Evolutionary conservation across 768 basidiomycete species (phyloP).

Genomic region (Pulveroboletus sp.): DNA sequence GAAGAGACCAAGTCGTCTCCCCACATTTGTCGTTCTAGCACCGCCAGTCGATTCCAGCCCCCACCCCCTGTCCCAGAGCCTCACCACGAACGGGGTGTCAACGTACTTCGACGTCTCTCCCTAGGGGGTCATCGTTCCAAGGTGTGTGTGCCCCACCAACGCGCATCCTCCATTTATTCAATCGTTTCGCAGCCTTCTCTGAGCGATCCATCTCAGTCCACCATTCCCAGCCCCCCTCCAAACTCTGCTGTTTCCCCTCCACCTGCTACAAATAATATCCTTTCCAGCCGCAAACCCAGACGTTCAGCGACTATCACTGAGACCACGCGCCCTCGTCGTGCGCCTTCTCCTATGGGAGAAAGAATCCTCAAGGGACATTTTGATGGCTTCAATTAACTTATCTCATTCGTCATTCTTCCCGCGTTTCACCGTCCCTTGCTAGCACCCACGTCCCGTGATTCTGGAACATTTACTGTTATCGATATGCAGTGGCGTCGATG

Average conservation of each 20-base stretch:
- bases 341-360: constrained; percentile 89
- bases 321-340: constrained; percentile 52
- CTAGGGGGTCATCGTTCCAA: constrained; percentile 56
- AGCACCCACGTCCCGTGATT: constrained; percentile 6
- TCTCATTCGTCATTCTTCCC: constrained; percentile 1
- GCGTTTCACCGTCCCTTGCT: background rate
- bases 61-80: constrained; percentile 43
- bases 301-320: constrained; percentile 61
- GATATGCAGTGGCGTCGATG: constrained; percentile 9
- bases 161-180: background rate
- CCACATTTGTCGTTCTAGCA: constrained; percentile 64
- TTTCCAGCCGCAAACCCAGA: constrained; percentile 37
- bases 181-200: constrained; percentile 7
- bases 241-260: constrained; percentile 44
- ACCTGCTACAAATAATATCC: constrained; percentile 7
- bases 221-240: constrained; percentile 47
- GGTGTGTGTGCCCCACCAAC: constrained; percentile 38
- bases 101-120: constrained; percentile 73
- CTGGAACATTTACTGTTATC: constrained; percentile 1
- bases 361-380: constrained; percentile 89
- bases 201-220: constrained; percentile 21
- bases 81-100: constrained; percentile 64
- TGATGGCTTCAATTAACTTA: constrained; percentile 75
- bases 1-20: constrained; percentile 41
- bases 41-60: constrained; percentile 50